Conservation (phyloP, 2,329 filamentous ascomycete genomes). For the Aspergillus melleus region DNA sequence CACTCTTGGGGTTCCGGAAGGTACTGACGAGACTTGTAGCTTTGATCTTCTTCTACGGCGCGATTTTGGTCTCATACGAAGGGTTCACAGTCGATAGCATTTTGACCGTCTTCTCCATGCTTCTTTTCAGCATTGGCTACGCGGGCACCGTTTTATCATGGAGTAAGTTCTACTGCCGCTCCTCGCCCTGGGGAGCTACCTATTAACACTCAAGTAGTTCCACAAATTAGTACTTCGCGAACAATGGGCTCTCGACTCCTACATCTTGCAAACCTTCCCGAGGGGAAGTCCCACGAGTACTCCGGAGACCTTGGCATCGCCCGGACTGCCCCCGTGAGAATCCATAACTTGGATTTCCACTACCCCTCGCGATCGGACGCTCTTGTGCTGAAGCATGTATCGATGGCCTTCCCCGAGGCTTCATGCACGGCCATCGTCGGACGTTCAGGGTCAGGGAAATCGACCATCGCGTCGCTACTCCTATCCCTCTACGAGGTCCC, state of each 20-base stretch:
- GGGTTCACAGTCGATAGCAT: slow-evolving; percentile 58
- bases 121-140: slow-evolving; percentile 80
- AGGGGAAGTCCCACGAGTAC: slow-evolving; percentile 58
- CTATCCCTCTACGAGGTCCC: slow-evolving; percentile 65
- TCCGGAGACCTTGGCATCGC: slow-evolving; percentile 47
- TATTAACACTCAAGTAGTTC: slow-evolving; percentile 49
- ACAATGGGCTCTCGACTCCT: slow-evolving; percentile 73
- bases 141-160: slow-evolving; percentile 68
- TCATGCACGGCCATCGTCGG: slow-evolving; percentile 78
- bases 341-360: slow-evolving; percentile 66
- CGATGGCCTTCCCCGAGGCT: slow-evolving; percentile 62
- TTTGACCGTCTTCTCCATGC: slow-evolving; percentile 74
- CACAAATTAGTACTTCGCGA: slow-evolving; percentile 74
- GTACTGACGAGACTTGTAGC: slow-evolving; percentile 43
- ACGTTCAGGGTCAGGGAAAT: slow-evolving; percentile 85
- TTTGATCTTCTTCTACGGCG: slow-evolving; percentile 81
- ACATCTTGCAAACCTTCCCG: slow-evolving; percentile 63
- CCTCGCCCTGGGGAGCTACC: not conserved
- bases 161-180: slow-evolving; percentile 36
- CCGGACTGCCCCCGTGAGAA: slow-evolving; percentile 53
- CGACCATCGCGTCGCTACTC: slow-evolving; percentile 74
- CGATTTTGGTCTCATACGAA: slow-evolving; percentile 58
- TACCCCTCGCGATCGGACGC: slow-evolving; percentile 63
- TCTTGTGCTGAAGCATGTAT: slow-evolving; percentile 63
- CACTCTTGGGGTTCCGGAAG: not conserved